Evolutionary conservation across 2,329 filamentous ascomycete species (phyloP).

Genomic region (Phialophora verrucosa): DNA sequence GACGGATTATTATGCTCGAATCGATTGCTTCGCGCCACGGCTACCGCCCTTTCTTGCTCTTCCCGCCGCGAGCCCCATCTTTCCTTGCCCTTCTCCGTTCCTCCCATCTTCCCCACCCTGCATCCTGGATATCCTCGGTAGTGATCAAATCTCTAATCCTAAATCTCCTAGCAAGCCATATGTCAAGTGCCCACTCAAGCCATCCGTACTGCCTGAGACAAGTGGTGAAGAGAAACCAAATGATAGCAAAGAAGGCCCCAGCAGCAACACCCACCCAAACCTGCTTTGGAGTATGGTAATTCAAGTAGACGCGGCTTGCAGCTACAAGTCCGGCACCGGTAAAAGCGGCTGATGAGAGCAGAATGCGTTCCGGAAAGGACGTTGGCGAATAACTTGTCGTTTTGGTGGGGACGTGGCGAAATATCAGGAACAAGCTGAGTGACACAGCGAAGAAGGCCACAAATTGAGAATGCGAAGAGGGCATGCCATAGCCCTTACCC

Average conservation of each 20-base stretch:
- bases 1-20: neutral
- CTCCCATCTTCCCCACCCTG: slow-evolving; percentile 94
- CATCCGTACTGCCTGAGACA: slow-evolving; percentile 69
- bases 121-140: slow-evolving; percentile 85
- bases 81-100: slow-evolving; percentile 51
- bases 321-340: slow-evolving; percentile 72
- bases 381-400: slow-evolving; percentile 50
- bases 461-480: slow-evolving; percentile 92
- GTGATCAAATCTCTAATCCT: slow-evolving; percentile 83
- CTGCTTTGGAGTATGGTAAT: slow-evolving; percentile 88
- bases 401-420: slow-evolving; percentile 64
- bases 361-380: slow-evolving; percentile 61
- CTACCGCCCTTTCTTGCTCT: slow-evolving; percentile 26
- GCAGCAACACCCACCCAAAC: slow-evolving; percentile 79
- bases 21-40: neutral
- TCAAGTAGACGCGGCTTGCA: slow-evolving; percentile 84
- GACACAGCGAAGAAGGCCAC: slow-evolving; percentile 89
- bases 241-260: slow-evolving; percentile 71
- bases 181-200: slow-evolving; percentile 74
- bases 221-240: slow-evolving; percentile 79
- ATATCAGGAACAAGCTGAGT: slow-evolving; percentile 79
- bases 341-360: slow-evolving; percentile 64
- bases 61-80: neutral
- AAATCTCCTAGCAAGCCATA: slow-evolving; percentile 67
- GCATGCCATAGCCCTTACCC: slow-evolving; percentile 97